Evolutionary conservation across 345 rosid genomes (phyloP).

Genomic region (Eucalyptus erythrocorys): DNA sequence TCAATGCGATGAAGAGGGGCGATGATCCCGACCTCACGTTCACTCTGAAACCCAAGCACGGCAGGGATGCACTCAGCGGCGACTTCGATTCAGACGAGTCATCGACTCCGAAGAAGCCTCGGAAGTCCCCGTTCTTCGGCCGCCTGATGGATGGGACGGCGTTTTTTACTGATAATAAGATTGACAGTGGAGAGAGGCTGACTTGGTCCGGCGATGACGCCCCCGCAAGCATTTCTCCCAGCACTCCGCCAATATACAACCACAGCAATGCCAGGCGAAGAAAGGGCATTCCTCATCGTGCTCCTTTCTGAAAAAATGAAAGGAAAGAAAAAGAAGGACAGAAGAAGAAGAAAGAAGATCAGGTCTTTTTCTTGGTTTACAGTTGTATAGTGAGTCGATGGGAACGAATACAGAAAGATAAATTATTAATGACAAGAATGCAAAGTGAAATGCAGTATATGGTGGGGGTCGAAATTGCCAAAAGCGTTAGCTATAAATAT

Average conservation of each 20-base stretch:
- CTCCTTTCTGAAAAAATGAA: background rate
- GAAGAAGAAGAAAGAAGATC: background rate
- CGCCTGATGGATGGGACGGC: slow-evolving; percentile 53
- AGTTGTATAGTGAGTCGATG: background rate
- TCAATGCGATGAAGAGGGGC: slow-evolving; percentile 67
- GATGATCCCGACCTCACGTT: slow-evolving; percentile 53
- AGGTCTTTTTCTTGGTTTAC: background rate
- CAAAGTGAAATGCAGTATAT: background rate
- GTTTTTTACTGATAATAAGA: slow-evolving; percentile 20
- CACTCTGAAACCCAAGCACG: slow-evolving; percentile 31
- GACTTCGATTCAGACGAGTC: slow-evolving; percentile 67
- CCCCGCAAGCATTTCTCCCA: slow-evolving; percentile 15
- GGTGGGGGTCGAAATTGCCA: background rate
- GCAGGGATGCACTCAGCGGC: slow-evolving; percentile 20
- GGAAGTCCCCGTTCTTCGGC: slow-evolving; percentile 40
- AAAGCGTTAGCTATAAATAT: background rate
- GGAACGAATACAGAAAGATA: background rate
- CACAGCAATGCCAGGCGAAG: slow-evolving; percentile 34
- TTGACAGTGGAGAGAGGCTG: slow-evolving; percentile 15
- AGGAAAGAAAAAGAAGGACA: background rate
- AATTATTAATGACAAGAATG: background rate
- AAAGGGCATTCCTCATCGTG: slow-evolving; percentile 41
- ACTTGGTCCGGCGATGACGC: slow-evolving; percentile 14
- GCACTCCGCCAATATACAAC: slow-evolving; percentile 26
- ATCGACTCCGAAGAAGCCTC: slow-evolving; percentile 62